phyloP scores from a whole-genome alignment of 129 eudicot species.

The Kitagawia praeruptora region DNA sequence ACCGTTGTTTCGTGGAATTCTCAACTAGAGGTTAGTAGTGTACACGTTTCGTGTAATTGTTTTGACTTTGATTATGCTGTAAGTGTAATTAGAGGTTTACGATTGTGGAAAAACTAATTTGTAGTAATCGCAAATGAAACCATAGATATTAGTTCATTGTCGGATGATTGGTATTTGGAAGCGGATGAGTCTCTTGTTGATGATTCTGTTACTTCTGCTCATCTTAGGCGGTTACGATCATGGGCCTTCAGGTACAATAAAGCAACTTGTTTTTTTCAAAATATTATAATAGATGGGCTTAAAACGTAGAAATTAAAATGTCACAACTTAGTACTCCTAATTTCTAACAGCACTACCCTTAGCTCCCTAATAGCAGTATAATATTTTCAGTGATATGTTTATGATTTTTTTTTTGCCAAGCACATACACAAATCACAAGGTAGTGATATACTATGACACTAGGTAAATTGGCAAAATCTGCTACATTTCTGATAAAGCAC shows the following conservation, averaged over 20 bases:
- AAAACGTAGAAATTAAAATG: no score
- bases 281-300: neutral
- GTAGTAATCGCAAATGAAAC: slow-evolving; percentile 19
- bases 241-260: slow-evolving; percentile 19
- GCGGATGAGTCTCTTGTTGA: slow-evolving; percentile 21
- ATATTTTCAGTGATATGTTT: no score
- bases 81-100: neutral
- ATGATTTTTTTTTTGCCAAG: neutral
- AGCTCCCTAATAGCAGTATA: no score
- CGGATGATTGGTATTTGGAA: slow-evolving; percentile 36
- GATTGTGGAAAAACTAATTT: neutral
- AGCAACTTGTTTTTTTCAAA: neutral
- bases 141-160: slow-evolving; percentile 33
- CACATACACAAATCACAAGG: no score
- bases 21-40: slow-evolving; percentile 6
- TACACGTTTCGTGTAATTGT: no score
- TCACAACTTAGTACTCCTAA: no score
- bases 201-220: slow-evolving; percentile 23
- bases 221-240: slow-evolving; percentile 16
- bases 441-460: no score
- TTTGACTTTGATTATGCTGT: neutral
- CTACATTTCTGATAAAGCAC: no score
- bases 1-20: neutral
- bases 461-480: no score
- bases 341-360: no score